Evolutionary conservation across 208 protist genomes (phyloP), one percentile per base, ranked within the genome.

Genomic region (Acanthamoeba royreba): DNA sequence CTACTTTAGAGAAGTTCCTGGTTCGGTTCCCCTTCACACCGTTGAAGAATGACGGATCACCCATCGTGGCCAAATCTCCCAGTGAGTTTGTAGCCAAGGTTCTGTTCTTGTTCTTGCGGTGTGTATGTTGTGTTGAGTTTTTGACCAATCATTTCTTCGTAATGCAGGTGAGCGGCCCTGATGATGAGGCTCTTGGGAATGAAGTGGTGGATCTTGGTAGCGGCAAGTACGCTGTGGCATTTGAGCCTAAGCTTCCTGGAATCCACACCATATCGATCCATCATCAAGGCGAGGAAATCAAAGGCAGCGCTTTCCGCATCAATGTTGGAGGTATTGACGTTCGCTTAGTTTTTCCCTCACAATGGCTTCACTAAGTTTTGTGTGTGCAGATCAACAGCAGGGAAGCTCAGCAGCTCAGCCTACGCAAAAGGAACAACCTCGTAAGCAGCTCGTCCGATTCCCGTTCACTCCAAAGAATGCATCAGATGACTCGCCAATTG

Each of bases 261-360:
- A 81, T 86, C 2, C 93, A 96, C 81, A 94, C 25, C 0, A 94
- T 96, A 47, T 77, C 52, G 13, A 45, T 94, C 85, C 74, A 89
- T 31, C 35, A 72, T 55, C 35, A 42, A 5, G 92, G 92, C 35
- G 79, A 94, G 79, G 63, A 94, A 22, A 58, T 94, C 79, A 85
- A 90, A 28, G 92, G 47, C 79, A n/a, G 47, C 3, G 77, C 92
- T 52, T 94, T 91, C 79, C 38, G 13, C 38, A 63, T 94, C 79
- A 87, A 87, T 35, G 79, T 53, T 19, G 43, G 53, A 0, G 69
- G 45, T 53, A 28, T 9, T 45, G 35, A 7, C 22, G 77, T 25
- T 63, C 13, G 40, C 77, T 15, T 15, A 28, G 49, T 55, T 58
- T n/a, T n/a, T n/a, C n/a, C n/a, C n/a, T n/a, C n/a, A n/a, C n/a